These are phyloP conservation scores for Bertia moriformis DNA, from an alignment of 2,329 filamentous ascomycete species.

Conservation along the genomic window DNA sequence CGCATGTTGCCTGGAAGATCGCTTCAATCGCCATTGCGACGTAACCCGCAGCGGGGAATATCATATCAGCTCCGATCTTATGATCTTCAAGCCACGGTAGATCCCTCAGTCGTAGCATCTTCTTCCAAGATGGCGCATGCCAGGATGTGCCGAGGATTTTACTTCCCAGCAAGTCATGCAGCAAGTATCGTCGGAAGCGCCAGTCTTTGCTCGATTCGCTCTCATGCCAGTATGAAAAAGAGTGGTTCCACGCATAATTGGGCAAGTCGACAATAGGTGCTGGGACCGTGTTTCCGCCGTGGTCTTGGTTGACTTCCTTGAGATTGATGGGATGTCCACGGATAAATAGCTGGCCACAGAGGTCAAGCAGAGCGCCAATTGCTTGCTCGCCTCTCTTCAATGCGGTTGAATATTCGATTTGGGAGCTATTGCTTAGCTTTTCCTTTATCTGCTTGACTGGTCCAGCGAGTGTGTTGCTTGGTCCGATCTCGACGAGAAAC, in stretches of 20 bases:
- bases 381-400: no score
- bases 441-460: conserved; percentile 9
- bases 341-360: no score
- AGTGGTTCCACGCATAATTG: neutral
- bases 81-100: conserved; percentile 33
- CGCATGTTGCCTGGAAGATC: no score
- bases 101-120: conserved; percentile 18
- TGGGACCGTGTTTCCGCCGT: no score
- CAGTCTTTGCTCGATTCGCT: conserved; percentile 22
- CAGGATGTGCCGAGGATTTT: conserved; percentile 7
- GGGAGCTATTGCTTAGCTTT: no score
- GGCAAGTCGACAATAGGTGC: no score
- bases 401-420: no score
- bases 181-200: conserved; percentile 15
- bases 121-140: conserved; percentile 16
- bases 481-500: conserved; percentile 20
- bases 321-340: no score
- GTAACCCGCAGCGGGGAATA: conserved; percentile 28
- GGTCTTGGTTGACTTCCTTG: no score
- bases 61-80: conserved; percentile 27
- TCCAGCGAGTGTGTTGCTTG: conserved; percentile 17
- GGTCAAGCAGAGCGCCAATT: no score
- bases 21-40: conserved; percentile 11
- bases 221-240: neutral
- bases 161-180: conserved; percentile 6